Evolutionary conservation across 2,329 filamentous ascomycete species (phyloP), one percentile per base, ranked within the genome.

Genomic region (Cryoendolithus antarcticus): DNA sequence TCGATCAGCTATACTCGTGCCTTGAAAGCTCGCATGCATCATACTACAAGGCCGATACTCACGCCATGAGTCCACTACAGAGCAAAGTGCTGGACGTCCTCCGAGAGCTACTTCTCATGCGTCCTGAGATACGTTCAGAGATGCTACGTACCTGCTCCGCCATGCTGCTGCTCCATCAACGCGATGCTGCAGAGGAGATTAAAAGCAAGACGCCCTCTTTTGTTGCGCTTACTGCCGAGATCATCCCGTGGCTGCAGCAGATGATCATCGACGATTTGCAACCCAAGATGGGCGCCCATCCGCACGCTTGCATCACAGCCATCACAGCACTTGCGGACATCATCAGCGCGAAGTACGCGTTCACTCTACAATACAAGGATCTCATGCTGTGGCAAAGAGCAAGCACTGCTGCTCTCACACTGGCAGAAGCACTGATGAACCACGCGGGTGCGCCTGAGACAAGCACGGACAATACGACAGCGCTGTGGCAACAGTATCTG

Each of bases 141-240:
- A 63, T 94, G 9, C 7, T 40, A 9, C 24, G 30, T 4, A 40
- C 34, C 12, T 34, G 34, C 4, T 29, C 38, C 6, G 34, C 38
- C 12, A 30, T 34, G 9, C 19, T 40, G 5, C 71, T 75, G 2
- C 65, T 93, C 28, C 80, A 85, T 1, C 88, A 84, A 49, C 60
- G 66, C 0, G 52, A 53, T 10, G 42, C 45, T 8, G 33, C 30
- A n/a, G 21, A 32, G 24, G 30, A 29, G 7, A 29, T 5, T 13
- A 40, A 40, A 11, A 57, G 52, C 39, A 55, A 54, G 37, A 76
- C 76, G 41, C 82, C 85, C 5, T 93, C 86, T 0, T 96, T 86
- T 55, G 77, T 98, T 40, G 89, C 91, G 28, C 74, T 96, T 54
- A 86, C 88, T 1, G 93, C 91, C 58, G 75, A 75, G 12, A 77